These are phyloP conservation scores for Pinus taeda DNA, from an alignment of 75 land plant species.

Conservation along the genomic window DNA sequence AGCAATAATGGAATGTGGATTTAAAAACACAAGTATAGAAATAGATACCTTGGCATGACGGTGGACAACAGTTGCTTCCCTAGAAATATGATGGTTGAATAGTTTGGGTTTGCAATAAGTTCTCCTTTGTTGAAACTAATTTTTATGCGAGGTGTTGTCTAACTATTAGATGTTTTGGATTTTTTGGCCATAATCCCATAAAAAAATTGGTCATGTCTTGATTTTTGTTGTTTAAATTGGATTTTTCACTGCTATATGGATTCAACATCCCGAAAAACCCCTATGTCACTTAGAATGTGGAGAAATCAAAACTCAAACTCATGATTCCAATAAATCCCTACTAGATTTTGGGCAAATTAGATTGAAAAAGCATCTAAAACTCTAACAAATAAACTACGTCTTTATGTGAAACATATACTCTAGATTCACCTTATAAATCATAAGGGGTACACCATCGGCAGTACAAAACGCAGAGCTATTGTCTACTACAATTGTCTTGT, in stretches of 20 bases:
- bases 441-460: constrained; percentile 77
- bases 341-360: too few species aligned
- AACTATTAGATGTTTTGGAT: too few species aligned
- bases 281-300: too few species aligned
- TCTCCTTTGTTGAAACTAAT: constrained; percentile 72
- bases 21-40: neutral
- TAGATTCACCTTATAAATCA: constrained; percentile 83
- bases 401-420: constrained; percentile 81
- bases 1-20: neutral
- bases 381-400: too few species aligned
- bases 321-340: too few species aligned
- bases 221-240: too few species aligned
- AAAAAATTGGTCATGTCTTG: too few species aligned
- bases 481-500: constrained; percentile 83
- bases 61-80: constrained; percentile 98
- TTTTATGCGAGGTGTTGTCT: constrained; percentile 28
- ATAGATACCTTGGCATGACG: constrained; percentile 74
- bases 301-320: too few species aligned
- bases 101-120: constrained; percentile 94
- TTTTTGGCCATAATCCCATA: too few species aligned
- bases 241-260: too few species aligned
- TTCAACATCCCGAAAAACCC: too few species aligned
- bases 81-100: constrained; percentile 98
- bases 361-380: too few species aligned
- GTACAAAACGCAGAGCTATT: constrained; percentile 96